Percentiles rank a stretch among this genome's conserved stretches.
These are phyloP conservation scores for Saitozyma podzolica DNA, from an alignment of 768 basidiomycete genomes.

Conservation along the genomic window DNA sequence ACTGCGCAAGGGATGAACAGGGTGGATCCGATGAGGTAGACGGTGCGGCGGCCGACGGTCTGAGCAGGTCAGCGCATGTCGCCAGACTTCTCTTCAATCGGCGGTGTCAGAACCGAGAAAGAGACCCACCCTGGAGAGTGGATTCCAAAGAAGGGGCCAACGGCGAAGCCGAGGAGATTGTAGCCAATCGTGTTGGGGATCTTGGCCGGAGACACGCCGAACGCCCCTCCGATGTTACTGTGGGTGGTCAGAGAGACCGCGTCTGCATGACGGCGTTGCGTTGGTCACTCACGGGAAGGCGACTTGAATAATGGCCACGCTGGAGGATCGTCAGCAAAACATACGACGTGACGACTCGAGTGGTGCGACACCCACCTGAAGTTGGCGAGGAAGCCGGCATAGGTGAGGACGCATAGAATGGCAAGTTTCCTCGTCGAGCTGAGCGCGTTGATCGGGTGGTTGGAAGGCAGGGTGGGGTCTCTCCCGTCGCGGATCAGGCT, in stretches of 20 bases:
- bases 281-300: conserved; percentile 7
- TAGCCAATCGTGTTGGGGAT: conserved; percentile 34
- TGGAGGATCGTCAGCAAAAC: background rate
- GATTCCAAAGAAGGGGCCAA: conserved; percentile 40
- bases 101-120: no score
- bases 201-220: conserved; percentile 11
- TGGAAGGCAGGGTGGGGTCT: conserved; percentile 17
- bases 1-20: conserved; percentile 30
- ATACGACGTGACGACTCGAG: no score
- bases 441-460: conserved; percentile 35
- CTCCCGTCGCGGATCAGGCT: conserved; percentile 10
- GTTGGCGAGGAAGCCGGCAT: conserved; percentile 33
- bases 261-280: no score
- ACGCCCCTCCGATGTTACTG: conserved; percentile 14
- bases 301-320: conserved; percentile 13
- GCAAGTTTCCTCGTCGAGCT: conserved; percentile 15
- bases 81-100: background rate
- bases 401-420: conserved; percentile 26
- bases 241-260: no score
- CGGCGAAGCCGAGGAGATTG: conserved; percentile 33
- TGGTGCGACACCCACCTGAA: conserved; percentile 16
- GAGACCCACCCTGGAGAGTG: conserved; percentile 19
- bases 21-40: conserved; percentile 29
- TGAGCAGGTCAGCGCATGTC: background rate
- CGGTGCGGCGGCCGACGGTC: conserved; percentile 28